Evolutionary conservation across 2,329 filamentous ascomycete genomes (phyloP).

Genomic region (Fusarium torreyae): DNA sequence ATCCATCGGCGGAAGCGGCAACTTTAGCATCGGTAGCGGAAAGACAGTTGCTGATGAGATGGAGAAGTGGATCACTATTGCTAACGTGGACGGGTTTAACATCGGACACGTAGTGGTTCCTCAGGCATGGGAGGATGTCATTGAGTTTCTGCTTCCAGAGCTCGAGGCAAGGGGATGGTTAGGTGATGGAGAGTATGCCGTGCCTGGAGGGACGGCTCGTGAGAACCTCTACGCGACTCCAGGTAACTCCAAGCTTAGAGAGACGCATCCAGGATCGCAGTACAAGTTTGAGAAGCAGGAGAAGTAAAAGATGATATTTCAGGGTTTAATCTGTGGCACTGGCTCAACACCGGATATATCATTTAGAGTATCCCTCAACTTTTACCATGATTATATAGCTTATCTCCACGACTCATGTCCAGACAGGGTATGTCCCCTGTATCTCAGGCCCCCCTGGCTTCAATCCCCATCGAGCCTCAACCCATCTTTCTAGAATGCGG

Average conservation of each 20-base stretch:
- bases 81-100: conserved; percentile 36
- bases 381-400: too few relatives aligned
- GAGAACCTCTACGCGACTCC: conserved; percentile 1
- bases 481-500: too few relatives aligned
- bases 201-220: conserved; percentile 3
- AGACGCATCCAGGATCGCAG: too few relatives aligned
- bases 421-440: too few relatives aligned
- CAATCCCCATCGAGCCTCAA: too few relatives aligned
- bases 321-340: too few relatives aligned
- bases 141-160: conserved; percentile 18
- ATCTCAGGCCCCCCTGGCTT: too few relatives aligned
- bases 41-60: conserved; percentile 34
- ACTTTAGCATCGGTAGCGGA: conserved; percentile 22
- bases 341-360: too few relatives aligned
- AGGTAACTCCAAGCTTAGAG: neutral
- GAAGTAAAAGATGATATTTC: too few relatives aligned
- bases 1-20: conserved; percentile 59
- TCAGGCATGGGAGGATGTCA: conserved; percentile 30
- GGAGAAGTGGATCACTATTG: conserved; percentile 31
- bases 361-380: too few relatives aligned
- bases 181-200: conserved; percentile 1
- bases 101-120: conserved; percentile 28
- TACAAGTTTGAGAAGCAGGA: too few relatives aligned
- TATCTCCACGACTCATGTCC: too few relatives aligned
- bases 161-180: conserved; percentile 8